phyloP scores from a whole-genome alignment of 805 yeast genomes.

The Yarrowia sp. region DNA sequence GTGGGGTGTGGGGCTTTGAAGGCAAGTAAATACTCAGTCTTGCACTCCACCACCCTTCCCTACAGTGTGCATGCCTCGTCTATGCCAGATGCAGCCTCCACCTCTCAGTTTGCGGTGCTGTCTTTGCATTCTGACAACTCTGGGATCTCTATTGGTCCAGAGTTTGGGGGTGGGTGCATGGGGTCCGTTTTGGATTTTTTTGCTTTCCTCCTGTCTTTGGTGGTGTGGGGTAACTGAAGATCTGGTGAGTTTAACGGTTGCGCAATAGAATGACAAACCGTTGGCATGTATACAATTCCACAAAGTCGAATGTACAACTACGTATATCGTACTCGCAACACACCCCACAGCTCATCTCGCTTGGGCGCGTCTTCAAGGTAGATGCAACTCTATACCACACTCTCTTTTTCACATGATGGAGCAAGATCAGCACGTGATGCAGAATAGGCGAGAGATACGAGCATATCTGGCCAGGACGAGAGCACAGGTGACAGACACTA shows the following conservation, averaged over 20 bases:
- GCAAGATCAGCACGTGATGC: not conserved
- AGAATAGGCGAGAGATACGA: not conserved
- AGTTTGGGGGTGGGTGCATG: not conserved
- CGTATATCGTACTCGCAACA: too few relatives aligned
- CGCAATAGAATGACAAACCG: too few relatives aligned
- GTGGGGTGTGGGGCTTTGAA: too few relatives aligned
- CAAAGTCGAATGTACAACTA: not conserved
- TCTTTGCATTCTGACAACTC: not conserved
- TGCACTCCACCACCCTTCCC: too few relatives aligned
- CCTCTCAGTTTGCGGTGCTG: not conserved
- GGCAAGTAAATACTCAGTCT: too few relatives aligned
- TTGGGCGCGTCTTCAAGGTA: too few relatives aligned
- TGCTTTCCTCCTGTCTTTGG: not conserved
- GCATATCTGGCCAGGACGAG: not conserved
- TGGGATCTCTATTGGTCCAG: conserved; percentile 3
- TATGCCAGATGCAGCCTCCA: not conserved
- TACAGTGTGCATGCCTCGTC: not conserved
- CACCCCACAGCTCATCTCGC: too few relatives aligned
- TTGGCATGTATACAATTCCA: not conserved
- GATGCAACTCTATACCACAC: too few relatives aligned
- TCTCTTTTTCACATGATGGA: not conserved
- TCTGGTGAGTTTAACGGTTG: too few relatives aligned
- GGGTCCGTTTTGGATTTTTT: not conserved
- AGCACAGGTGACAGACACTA: too few relatives aligned
- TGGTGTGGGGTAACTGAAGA: too few relatives aligned